Evolutionary conservation across 805 yeast genomes (phyloP), one percentile per base, ranked within the genome.

Genomic region (Ogataea ganodermae): DNA sequence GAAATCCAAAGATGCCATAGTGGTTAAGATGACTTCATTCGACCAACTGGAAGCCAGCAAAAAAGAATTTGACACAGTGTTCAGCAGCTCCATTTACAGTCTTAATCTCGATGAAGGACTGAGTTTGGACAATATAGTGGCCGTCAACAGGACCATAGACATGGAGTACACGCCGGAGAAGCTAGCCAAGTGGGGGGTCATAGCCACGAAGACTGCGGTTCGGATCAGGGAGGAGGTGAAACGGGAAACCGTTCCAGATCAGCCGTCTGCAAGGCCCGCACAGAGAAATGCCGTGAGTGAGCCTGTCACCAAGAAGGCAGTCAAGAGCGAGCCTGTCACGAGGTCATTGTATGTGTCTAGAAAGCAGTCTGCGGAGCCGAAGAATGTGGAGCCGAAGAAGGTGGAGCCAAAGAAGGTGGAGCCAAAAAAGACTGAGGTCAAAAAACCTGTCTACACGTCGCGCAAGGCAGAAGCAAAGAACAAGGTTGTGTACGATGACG

Each of bases 151-250:
- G 1, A 42, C 38, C 5, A 35, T 52, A 9, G 37, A 36, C 3
- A 40, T 46, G 22, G 44, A 45, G 3, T 56, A 55, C 39, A 47
- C 52, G 2, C 44, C 49, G 10, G 61, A 52, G 16, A 59, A 52
- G 32, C 51, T 58, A 41, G 41, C 23, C 2, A 49, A 47, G 18
- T 63, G 66, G 60, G 68, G 65, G 3, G 41, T 61, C 2, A 52
- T 63, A 18, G 48, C 45, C 22, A 55, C 65, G 2, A 31, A 44
- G 3, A 50, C 59, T 6, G 55, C 55, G 7, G 38, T 35, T 41
- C 35, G 36, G 44, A 37, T 43, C 27, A n/a, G 16, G 22, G 14
- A 14, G 17, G 48, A 43, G 14, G 23, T 5, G 30, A 32, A 16
- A 20, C 43, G 33, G 37, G 13, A 13, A 23, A 13, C 37, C n/a